These are phyloP conservation scores for Mesostigma viride DNA, from an alignment of 139 green algal genomes.

Conservation along the genomic window DNA sequence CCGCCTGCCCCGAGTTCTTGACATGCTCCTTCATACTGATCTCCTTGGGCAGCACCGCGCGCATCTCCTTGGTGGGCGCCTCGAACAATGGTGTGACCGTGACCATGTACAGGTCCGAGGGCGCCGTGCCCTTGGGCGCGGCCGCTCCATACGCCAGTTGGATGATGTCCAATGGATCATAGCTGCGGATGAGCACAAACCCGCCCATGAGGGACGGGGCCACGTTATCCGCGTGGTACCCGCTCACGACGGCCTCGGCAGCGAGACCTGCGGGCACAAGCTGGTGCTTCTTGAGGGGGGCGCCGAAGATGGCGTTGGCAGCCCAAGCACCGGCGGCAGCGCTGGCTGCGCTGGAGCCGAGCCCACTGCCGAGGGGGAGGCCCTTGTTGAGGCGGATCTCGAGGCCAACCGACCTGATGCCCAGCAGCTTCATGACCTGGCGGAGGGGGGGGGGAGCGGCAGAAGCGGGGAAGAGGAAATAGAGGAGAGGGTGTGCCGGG, in stretches of 20 bases:
- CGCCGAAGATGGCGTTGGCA: constrained; percentile 80
- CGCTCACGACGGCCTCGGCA: constrained; percentile 76
- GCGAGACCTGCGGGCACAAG: constrained; percentile 70
- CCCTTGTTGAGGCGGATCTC: constrained; percentile 76
- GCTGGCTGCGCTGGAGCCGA: constrained; percentile 79
- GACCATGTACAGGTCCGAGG: constrained; percentile 10
- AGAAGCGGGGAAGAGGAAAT: too few species aligned
- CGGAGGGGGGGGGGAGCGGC: constrained; percentile 67
- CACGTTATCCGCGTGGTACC: constrained; percentile 96
- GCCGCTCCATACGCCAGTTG: constrained; percentile 24
- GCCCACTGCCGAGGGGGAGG: constrained; percentile 78
- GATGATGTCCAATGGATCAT: constrained; percentile 58
- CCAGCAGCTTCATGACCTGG: constrained; percentile 50
- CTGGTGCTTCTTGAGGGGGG: constrained; percentile 55
- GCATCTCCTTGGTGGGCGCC: constrained; percentile 82
- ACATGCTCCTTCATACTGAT: constrained; percentile 71
- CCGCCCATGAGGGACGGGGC: constrained; percentile 79
- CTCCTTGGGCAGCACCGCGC: constrained; percentile 74
- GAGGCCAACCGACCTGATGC: constrained; percentile 60
- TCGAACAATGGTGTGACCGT: constrained; percentile 86
- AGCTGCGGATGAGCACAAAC: constrained; percentile 78
- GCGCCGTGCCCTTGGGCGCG: background rate
- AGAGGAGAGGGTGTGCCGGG: too few species aligned
- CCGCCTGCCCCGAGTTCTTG: constrained; percentile 77
- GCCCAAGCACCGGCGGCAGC: constrained; percentile 57